Evolutionary conservation across 139 green algal species (phyloP), one percentile per base, ranked within the genome.

Genomic region (Haematococcus lacustris): DNA sequence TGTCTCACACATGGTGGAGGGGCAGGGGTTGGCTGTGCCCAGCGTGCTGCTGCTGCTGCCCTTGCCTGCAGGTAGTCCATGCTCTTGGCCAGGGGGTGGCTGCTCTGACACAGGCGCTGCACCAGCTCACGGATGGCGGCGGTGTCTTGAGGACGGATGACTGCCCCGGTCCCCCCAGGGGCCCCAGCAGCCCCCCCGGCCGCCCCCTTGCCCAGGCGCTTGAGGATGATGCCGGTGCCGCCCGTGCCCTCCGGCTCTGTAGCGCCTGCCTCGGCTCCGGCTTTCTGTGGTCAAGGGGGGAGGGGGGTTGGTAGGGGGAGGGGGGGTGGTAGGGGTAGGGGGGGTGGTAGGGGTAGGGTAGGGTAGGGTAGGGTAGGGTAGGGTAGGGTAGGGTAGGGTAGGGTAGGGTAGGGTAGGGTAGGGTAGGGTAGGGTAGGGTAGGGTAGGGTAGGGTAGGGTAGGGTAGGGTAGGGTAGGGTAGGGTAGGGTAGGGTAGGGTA

Each of bases 31-130:
- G n/a, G n/a, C n/a, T n/a, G n/a, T 67, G 60, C 13, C n/a, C 61
- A 68, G 30, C 61, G 28, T 37, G 61, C 61, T 40, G 61, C 61
- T 23, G n/a, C n/a, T n/a, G n/a, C n/a, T n/a, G n/a, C n/a, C n/a
- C n/a, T n/a, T n/a, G n/a, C 68, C 73, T 87, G 77, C 66, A 93
- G 66, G 71, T 88, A 87, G 74, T 93, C 88, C 79, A 93, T 86
- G 37, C 50, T 80, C 70, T 83, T 86, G 17, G 78, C 86, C 61
- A 93, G 80, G 7, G 88, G 88, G 39, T 85, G 82, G 35, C 80
- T 86, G 74, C 70, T 82, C 75, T 89, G 83, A 71, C 81, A 88
- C 73, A 91, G 76, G 77, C 80, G 82, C 82, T 93, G 88, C 61
- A 92, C 82, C 51, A 75, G 40, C 1, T 84, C 85, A 37, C 75